Conservation (phyloP, 768 basidiomycete species). For the Bullera alba region DNA sequence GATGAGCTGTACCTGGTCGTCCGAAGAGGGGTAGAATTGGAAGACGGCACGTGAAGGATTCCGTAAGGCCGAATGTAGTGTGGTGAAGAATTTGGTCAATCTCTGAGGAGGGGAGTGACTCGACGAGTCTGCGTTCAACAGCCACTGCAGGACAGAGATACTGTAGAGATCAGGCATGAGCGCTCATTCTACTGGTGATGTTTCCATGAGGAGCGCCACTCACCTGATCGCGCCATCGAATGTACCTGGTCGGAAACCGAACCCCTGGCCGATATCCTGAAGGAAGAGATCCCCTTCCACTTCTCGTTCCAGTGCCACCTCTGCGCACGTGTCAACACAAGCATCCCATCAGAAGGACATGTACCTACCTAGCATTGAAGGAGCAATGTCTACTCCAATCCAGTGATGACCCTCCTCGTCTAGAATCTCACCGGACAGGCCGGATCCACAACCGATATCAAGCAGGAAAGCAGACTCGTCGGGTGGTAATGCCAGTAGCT, state of each 20-base stretch:
- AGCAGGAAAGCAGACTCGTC: constrained; percentile 76
- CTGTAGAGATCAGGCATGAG: constrained; percentile 48
- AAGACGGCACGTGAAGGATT: constrained; percentile 77
- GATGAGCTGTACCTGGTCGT: constrained; percentile 94
- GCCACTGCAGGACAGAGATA: constrained; percentile 98
- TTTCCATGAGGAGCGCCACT: constrained; percentile 1
- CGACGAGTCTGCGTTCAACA: constrained; percentile 90
- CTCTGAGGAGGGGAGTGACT: constrained; percentile 50
- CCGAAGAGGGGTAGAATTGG: constrained; percentile 96
- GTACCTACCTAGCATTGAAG: constrained; percentile 85
- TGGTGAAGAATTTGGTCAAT: constrained; percentile 75
- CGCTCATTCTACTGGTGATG: too few species aligned
- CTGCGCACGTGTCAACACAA: constrained; percentile 48
- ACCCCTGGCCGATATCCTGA: constrained; percentile 96
- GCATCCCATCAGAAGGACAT: neutral
- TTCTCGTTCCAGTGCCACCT: constrained; percentile 91
- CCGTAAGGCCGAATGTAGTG: constrained; percentile 50
- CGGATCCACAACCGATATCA: constrained; percentile 97
- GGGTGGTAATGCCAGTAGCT: constrained; percentile 73
- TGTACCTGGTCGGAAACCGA: constrained; percentile 91
- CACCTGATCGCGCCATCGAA: constrained; percentile 98
- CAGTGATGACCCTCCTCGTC: constrained; percentile 90
- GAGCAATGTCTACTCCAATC: constrained; percentile 89
- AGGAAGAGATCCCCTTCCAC: constrained; percentile 93
- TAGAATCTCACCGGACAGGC: constrained; percentile 88